A percentile compares a stretch with the other conserved stretches of the same genome.
Evolutionary conservation across 768 basidiomycete species (phyloP).

Genomic region (Cyathus striatus): DNA sequence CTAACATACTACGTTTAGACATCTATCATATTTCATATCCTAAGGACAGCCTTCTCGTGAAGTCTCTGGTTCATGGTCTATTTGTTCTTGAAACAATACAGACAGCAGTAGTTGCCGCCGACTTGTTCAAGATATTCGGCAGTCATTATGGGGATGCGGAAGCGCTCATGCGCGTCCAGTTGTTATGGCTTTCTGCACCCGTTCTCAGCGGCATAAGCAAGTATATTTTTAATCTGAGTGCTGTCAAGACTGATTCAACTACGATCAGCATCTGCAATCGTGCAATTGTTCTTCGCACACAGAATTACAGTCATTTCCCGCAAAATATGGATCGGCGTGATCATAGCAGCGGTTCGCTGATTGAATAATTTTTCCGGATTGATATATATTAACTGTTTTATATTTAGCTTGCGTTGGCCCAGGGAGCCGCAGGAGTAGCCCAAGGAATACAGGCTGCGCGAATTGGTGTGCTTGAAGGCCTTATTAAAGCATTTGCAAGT

Average conservation of each 20-base stretch:
- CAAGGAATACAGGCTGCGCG: neutral
- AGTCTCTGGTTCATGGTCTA: conserved; percentile 18
- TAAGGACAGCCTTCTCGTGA: conserved; percentile 13
- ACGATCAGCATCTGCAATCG: too few relatives aligned
- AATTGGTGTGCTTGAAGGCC: too few relatives aligned
- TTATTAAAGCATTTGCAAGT: neutral
- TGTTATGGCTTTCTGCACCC: conserved; percentile 17
- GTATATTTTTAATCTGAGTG: neutral
- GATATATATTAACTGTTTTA: too few relatives aligned
- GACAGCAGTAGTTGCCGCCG: conserved; percentile 15
- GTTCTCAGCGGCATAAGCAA: conserved; percentile 18
- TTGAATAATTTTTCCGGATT: too few relatives aligned
- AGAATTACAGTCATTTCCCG: too few relatives aligned
- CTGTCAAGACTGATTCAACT: too few relatives aligned
- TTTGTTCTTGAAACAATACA: conserved; percentile 19
- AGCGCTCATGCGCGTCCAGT: conserved; percentile 14
- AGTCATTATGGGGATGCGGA: conserved; percentile 15
- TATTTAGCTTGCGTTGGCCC: neutral
- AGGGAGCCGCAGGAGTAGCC: neutral
- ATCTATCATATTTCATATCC: conserved; percentile 21
- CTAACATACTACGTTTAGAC: conserved; percentile 6
- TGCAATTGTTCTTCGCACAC: conserved; percentile 19
- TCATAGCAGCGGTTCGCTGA: too few relatives aligned
- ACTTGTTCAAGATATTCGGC: conserved; percentile 18
- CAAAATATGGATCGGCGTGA: too few relatives aligned